Evolutionary conservation across 2,329 filamentous ascomycete species (phyloP).

Genomic region (Talaromyces sp.): DNA sequence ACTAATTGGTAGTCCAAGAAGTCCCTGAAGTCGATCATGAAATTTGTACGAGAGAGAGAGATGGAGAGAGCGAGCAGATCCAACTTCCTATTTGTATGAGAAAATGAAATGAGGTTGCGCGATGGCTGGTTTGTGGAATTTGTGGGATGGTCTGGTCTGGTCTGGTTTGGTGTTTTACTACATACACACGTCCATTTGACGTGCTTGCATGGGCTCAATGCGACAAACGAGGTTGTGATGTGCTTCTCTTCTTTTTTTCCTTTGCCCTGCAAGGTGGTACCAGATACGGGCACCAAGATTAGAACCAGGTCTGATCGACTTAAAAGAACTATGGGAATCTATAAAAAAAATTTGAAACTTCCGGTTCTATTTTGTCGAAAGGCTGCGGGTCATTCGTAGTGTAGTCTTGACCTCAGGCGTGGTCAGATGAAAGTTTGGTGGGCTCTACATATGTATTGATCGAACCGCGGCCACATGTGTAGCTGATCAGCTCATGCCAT

Average conservation of each 20-base stretch:
- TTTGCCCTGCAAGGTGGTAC: conserved; percentile 18
- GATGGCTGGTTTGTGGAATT: conserved; percentile 28
- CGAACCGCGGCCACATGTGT: no score
- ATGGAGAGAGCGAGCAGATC: conserved; percentile 30
- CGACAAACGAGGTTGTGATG: conserved; percentile 37
- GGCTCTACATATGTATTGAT: not conserved
- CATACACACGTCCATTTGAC: conserved; percentile 27
- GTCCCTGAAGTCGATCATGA: conserved; percentile 26
- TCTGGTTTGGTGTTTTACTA: conserved; percentile 32
- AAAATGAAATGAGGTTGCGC: conserved; percentile 32
- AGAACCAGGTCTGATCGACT: conserved; percentile 22
- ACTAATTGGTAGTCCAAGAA: conserved; percentile 6
- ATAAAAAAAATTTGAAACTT: conserved; percentile 35
- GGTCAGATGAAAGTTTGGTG: not conserved
- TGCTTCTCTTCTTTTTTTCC: conserved; percentile 20
- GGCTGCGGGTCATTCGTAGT: not conserved
- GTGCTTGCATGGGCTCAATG: conserved; percentile 36
- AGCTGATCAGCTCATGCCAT: no score
- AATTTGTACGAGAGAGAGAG: conserved; percentile 26
- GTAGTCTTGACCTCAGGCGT: no score
- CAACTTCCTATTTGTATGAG: conserved; percentile 27
- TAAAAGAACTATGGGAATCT: conserved; percentile 32
- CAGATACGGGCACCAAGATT: conserved; percentile 20
- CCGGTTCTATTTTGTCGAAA: conserved; percentile 25
- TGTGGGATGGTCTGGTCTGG: conserved; percentile 29